Evolutionary conservation across 78 protist genomes (phyloP).

Genomic region (Chrysochromulina tobinii): DNA sequence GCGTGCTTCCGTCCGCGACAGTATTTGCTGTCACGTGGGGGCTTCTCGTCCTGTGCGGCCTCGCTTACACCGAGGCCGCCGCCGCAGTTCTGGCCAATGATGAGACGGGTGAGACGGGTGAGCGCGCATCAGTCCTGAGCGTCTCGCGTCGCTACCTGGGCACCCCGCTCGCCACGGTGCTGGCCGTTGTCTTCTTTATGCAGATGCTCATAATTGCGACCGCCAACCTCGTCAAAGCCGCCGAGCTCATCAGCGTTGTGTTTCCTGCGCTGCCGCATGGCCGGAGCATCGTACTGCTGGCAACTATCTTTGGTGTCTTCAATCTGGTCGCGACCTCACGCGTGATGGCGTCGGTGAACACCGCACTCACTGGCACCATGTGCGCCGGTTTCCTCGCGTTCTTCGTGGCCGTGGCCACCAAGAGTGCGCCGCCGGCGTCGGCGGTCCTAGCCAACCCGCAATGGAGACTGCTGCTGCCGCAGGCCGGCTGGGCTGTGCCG

Average conservation of each 20-base stretch:
- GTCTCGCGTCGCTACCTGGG: neutral
- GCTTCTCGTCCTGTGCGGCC: neutral
- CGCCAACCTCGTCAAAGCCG: neutral
- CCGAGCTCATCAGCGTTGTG: neutral
- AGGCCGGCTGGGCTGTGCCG: neutral
- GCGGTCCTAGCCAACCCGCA: neutral
- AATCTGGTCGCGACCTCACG: neutral
- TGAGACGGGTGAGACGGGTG: neutral
- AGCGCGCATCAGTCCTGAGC: neutral
- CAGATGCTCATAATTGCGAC: neutral
- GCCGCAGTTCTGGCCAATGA: neutral
- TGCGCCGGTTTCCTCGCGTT: neutral
- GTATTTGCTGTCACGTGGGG: neutral
- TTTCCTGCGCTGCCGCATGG: neutral
- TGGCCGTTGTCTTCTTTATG: neutral
- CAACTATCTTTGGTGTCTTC: neutral
- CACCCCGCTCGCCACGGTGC: neutral
- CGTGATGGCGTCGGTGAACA: neutral
- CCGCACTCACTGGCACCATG: neutral
- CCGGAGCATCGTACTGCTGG: neutral
- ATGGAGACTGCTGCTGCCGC: neutral
- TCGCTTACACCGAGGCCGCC: neutral
- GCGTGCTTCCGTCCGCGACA: neutral
- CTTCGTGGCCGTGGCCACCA: neutral
- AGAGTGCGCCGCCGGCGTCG: too few species aligned